Evolutionary conservation across 1,284 basidiomycete genomes (phyloP).

Genomic region (Nidula niveotomentosa): DNA sequence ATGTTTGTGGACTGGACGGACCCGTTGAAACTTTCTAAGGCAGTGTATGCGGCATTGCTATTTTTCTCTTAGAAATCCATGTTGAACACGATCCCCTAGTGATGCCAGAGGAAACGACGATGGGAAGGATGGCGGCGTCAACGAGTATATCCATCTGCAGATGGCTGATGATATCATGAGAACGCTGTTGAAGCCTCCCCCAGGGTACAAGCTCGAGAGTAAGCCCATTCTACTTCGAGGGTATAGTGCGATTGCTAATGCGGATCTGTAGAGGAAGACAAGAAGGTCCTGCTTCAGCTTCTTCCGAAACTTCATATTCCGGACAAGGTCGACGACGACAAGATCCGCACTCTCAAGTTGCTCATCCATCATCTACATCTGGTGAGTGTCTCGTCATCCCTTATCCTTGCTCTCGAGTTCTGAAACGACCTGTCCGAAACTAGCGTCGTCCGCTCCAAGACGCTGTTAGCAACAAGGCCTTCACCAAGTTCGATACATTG

Average conservation of each 20-base stretch:
- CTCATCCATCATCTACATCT: conserved; percentile 59
- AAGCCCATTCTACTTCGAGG: conserved; percentile 8
- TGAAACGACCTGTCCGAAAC: neutral
- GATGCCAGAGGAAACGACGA: conserved; percentile 12
- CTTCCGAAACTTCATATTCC: conserved; percentile 78
- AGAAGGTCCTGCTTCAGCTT: conserved; percentile 74
- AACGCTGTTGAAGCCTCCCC: conserved; percentile 5
- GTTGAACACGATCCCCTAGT: conserved; percentile 9
- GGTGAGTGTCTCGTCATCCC: conserved; percentile 40
- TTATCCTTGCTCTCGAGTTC: neutral
- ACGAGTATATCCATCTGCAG: conserved; percentile 69
- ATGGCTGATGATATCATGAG: conserved; percentile 66
- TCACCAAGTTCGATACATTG: conserved; percentile 71
- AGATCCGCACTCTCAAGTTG: conserved; percentile 64
- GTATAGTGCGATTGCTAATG: neutral
- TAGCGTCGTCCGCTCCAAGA: conserved; percentile 81
- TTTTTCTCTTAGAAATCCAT: neutral
- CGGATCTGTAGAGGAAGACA: conserved; percentile 60
- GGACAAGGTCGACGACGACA: conserved; percentile 66
- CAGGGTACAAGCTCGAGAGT: conserved; percentile 36
- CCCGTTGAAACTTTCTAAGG: conserved; percentile 53
- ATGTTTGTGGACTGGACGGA: conserved; percentile 89
- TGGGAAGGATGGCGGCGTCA: conserved; percentile 19
- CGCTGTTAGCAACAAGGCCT: conserved; percentile 70
- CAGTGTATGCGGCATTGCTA: conserved; percentile 44